phyloP scores from a whole-genome alignment of 2,329 filamentous ascomycete species.

The Uncinocarpus reesii region DNA sequence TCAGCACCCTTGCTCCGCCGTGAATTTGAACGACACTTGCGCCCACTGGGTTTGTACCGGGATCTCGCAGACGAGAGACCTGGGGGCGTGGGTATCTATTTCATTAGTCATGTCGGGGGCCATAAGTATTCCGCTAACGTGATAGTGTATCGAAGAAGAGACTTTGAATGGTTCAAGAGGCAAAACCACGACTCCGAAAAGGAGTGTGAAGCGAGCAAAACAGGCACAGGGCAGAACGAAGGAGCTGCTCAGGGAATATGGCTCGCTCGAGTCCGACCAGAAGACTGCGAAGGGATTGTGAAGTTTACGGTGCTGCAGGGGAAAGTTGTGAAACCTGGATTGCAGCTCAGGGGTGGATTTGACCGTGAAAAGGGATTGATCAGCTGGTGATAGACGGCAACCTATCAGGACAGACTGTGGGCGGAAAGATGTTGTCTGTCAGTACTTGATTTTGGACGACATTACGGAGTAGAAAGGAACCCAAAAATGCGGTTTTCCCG shows the following conservation, averaged over 20 bases:
- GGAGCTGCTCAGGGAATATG: constrained; percentile 84
- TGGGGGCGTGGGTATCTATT: constrained; percentile 89
- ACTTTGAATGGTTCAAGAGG: constrained; percentile 29
- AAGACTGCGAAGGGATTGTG: constrained; percentile 89
- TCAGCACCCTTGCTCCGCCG: constrained; percentile 78
- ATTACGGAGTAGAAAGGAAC: too few relatives aligned
- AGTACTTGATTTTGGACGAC: neutral
- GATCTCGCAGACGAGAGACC: constrained; percentile 81
- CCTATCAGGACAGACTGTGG: too few relatives aligned
- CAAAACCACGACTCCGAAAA: constrained; percentile 26
- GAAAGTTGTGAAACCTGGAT: constrained; percentile 82
- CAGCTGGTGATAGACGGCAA: constrained; percentile 75
- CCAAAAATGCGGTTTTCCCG: too few relatives aligned
- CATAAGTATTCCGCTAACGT: constrained; percentile 96
- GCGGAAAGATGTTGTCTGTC: neutral
- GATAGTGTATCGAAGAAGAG: constrained; percentile 67
- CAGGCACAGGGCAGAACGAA: constrained; percentile 23
- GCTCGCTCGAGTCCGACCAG: constrained; percentile 72
- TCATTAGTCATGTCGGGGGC: constrained; percentile 90
- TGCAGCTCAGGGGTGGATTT: constrained; percentile 80
- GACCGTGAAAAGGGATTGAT: constrained; percentile 68
- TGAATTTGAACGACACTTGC: constrained; percentile 81
- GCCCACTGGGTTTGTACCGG: constrained; percentile 71
- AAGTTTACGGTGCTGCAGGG: constrained; percentile 82
- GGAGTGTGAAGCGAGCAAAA: constrained; percentile 26